A percentile compares a stretch with the other conserved stretches of the same genome.
Conservation (phyloP, 176 grass and related monocot species). For the Oryza meridionalis region DNA sequence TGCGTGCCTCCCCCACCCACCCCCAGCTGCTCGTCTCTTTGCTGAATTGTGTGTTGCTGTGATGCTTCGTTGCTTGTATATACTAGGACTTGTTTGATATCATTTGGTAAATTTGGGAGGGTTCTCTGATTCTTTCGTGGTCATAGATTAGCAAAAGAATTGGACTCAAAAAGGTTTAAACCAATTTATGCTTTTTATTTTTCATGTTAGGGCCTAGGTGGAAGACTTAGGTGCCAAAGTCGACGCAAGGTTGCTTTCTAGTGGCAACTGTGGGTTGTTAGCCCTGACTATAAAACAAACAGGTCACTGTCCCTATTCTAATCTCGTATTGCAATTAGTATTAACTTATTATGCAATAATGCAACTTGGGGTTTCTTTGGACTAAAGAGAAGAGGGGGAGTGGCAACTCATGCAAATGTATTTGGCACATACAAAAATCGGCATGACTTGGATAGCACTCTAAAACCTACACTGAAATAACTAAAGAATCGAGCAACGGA, state of each 20-base stretch:
- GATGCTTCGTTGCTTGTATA: not conserved
- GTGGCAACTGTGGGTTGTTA: not conserved
- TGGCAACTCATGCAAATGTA: not conserved
- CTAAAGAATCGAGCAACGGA: not conserved
- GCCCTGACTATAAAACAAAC: not conserved
- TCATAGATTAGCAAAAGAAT: not conserved
- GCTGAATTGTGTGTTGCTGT: not conserved
- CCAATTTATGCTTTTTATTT: not conserved
- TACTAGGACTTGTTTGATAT: too few relatives aligned
- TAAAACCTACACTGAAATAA: not conserved
- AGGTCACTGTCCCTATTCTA: not conserved
- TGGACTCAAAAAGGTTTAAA: not conserved
- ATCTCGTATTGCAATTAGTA: not conserved
- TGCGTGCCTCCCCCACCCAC: not conserved
- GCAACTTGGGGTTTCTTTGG: not conserved
- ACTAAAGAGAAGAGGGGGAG: not conserved
- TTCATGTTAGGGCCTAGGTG: not conserved
- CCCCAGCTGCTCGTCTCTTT: too few relatives aligned
- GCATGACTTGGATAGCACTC: not conserved
- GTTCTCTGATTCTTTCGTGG: not conserved
- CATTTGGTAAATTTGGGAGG: not conserved
- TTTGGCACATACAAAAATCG: not conserved
- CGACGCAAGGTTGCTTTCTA: not conserved
- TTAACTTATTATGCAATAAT: constrained; percentile 14
- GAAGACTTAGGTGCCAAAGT: not conserved